Conservation (phyloP, 2,329 filamentous ascomycete genomes). For the Chrysoporthe austroafricana region DNA sequence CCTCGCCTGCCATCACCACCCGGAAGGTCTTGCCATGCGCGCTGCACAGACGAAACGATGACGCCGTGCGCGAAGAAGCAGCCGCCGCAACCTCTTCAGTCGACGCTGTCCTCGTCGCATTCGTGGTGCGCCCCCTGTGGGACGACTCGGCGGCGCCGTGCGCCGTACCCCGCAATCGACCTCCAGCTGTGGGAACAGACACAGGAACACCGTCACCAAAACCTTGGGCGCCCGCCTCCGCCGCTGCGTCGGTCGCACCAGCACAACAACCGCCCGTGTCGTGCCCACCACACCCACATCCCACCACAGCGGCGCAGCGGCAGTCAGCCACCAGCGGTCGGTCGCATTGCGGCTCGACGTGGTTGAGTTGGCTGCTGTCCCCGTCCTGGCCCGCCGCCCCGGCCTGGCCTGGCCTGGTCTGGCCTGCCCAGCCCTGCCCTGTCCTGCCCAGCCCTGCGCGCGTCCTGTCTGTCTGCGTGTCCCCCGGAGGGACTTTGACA, state of each 20-base stretch:
- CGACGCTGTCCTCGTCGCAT: constrained; percentile 27
- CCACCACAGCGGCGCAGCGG: background rate
- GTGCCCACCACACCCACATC: constrained; percentile 6
- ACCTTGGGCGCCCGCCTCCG: constrained; percentile 5
- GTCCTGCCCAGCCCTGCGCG: background rate
- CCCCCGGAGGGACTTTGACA: constrained; percentile 24
- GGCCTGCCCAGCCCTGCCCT: background rate
- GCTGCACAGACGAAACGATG: constrained; percentile 27
- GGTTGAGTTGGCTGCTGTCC: constrained; percentile 22
- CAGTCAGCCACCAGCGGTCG: constrained; percentile 24
- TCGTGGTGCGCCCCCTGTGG: constrained; percentile 25
- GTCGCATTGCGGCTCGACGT: constrained; percentile 29
- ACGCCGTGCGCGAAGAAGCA: constrained; percentile 24
- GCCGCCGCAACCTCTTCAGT: constrained; percentile 28
- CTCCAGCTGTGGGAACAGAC: constrained; percentile 20
- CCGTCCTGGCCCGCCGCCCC: background rate
- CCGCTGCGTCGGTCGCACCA: constrained; percentile 18
- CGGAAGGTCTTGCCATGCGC: constrained; percentile 24
- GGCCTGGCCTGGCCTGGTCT: background rate
- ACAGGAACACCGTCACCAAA: constrained; percentile 9
- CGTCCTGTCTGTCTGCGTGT: background rate
- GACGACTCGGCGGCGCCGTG: constrained; percentile 29
- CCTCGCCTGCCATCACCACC: background rate
- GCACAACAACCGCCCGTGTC: constrained; percentile 12
- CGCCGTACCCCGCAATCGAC: constrained; percentile 25